Conservation (phyloP, 164 flowering plant genomes). For the Vitis rotundifolia region DNA sequence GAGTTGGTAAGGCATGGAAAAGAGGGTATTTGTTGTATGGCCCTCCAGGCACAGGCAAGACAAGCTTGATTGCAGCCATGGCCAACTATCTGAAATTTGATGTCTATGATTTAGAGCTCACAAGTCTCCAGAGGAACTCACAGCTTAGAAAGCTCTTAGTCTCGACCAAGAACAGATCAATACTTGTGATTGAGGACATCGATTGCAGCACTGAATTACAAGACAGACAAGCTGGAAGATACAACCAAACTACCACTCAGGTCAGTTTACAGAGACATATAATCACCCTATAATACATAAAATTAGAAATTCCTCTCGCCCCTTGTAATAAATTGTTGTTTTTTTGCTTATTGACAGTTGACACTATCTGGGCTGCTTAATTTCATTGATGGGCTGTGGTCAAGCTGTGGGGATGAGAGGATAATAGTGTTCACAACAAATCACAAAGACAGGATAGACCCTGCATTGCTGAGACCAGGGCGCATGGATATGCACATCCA, state of each 20-base stretch:
- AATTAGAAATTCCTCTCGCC: background rate
- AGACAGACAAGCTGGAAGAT: conserved; percentile 6
- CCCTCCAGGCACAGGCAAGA: conserved; percentile 28
- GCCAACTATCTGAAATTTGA: conserved; percentile 25
- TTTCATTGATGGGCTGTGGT: conserved; percentile 32
- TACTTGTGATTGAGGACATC: conserved; percentile 30
- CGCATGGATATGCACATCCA: conserved; percentile 32
- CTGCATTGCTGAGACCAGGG: conserved; percentile 30
- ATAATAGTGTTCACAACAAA: conserved; percentile 31
- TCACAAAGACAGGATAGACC: conserved; percentile 25
- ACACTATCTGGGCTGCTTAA: conserved; percentile 26
- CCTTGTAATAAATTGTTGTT: background rate
- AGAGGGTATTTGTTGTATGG: conserved; percentile 28
- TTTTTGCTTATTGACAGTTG: conserved; percentile 6
- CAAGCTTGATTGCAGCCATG: conserved; percentile 36
- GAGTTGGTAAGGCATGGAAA: conserved; percentile 29
- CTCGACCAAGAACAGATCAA: conserved; percentile 20
- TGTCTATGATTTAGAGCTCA: conserved; percentile 30
- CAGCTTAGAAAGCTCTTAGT: conserved; percentile 9
- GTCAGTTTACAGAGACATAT: background rate
- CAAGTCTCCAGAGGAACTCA: conserved; percentile 3
- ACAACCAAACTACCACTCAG: conserved; percentile 5
- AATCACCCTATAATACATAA: too few species aligned
- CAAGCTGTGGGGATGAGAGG: conserved; percentile 35
- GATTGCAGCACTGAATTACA: conserved; percentile 24